phyloP scores from a whole-genome alignment of 2,329 filamentous ascomycete species.

The Xylaria sp. region DNA sequence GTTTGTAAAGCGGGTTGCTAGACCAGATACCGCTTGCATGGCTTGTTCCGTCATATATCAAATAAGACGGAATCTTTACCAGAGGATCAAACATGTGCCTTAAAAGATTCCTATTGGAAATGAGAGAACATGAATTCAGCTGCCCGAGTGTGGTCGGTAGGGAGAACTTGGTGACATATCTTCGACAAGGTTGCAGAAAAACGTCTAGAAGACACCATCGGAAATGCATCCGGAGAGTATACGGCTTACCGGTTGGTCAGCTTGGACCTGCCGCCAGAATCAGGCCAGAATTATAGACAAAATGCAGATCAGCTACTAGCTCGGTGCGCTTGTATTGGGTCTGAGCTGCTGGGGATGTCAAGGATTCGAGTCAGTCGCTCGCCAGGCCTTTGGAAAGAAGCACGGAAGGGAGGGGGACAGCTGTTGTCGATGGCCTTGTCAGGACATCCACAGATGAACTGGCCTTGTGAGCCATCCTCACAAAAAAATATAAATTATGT shows the following conservation, averaged over 20 bases:
- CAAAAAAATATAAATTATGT: conserved; percentile 19
- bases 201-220: not conserved
- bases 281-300: conserved; percentile 6
- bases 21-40: conserved; percentile 14
- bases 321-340: conserved; percentile 2
- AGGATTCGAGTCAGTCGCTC: not conserved
- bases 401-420: not conserved
- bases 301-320: conserved; percentile 11
- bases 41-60: conserved; percentile 7
- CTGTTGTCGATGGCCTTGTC: not conserved
- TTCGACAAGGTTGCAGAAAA: conserved; percentile 12
- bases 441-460: not conserved
- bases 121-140: conserved; percentile 12
- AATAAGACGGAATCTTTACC: not conserved
- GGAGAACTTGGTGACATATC: conserved; percentile 5
- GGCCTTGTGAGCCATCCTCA: not conserved
- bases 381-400: not conserved
- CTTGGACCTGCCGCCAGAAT: not conserved
- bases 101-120: not conserved
- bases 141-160: conserved; percentile 5
- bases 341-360: conserved; percentile 3
- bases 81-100: conserved; percentile 4
- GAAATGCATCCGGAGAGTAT: not conserved
- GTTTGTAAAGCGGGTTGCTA: not conserved
- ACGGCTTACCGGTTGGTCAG: conserved; percentile 10